Conservation (phyloP, 176 grass and related monocot genomes). For the Oropetium thomaeum region DNA sequence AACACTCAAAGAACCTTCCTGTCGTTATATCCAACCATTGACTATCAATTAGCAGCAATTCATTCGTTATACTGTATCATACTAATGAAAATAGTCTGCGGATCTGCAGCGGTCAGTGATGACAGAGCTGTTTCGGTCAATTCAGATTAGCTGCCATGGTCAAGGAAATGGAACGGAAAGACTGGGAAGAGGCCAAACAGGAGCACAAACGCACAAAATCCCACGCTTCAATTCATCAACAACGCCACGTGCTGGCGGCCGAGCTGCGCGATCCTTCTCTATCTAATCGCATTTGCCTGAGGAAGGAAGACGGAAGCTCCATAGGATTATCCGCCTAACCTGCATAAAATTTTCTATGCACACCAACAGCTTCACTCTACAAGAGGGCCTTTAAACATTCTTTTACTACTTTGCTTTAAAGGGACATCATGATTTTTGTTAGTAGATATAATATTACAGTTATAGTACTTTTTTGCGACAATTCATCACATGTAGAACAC, state of each 20-base stretch:
- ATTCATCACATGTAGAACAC: neutral
- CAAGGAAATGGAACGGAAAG: constrained; percentile 33
- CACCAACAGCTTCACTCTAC: neutral
- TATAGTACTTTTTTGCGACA: neutral
- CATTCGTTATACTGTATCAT: no score
- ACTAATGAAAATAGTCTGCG: neutral
- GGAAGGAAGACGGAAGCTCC: neutral
- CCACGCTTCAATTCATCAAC: neutral
- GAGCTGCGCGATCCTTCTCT: constrained; percentile 34
- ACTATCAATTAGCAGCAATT: neutral
- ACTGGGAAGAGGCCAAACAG: neutral
- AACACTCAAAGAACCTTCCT: constrained; percentile 39
- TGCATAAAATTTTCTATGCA: neutral
- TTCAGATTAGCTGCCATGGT: neutral
- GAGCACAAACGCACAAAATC: neutral
- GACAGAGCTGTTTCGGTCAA: neutral
- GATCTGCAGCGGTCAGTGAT: constrained; percentile 21
- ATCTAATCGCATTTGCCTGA: neutral
- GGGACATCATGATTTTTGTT: neutral
- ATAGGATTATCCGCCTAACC: neutral
- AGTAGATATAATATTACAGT: neutral
- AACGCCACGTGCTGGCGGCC: neutral
- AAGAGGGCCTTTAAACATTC: neutral
- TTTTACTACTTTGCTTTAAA: constrained; percentile 17
- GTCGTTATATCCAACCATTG: constrained; percentile 5